Conservation (phyloP, 768 basidiomycete species). For the Boletus huronensis region DNA sequence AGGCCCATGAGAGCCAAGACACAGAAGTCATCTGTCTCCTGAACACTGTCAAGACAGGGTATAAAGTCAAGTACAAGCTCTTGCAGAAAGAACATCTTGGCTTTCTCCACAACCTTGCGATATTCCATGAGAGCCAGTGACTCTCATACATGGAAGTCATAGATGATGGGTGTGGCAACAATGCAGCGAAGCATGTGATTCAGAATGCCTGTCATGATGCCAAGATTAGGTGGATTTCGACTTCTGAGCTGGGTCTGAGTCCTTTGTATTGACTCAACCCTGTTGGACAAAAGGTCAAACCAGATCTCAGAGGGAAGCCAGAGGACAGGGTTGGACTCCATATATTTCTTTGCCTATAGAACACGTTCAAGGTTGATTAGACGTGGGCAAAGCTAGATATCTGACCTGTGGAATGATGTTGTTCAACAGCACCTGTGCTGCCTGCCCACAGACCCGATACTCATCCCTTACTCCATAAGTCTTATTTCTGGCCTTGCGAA, state of each 20-base stretch:
- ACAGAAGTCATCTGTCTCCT: neutral
- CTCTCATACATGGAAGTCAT: conserved; percentile 4
- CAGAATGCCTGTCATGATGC: conserved; percentile 1
- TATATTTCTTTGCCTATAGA: neutral
- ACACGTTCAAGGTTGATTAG: too few relatives aligned
- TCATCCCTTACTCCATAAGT: conserved; percentile 3
- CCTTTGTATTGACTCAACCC: neutral
- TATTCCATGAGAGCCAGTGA: neutral
- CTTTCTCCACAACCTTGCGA: neutral
- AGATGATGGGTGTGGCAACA: neutral
- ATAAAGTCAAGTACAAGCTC: neutral
- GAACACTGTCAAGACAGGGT: neutral
- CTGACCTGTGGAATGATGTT: neutral
- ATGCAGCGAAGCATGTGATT: conserved; percentile 8
- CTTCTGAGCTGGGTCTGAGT: neutral
- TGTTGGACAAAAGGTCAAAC: neutral
- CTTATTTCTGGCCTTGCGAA: neutral
- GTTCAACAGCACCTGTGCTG: neutral
- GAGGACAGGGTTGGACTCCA: neutral
- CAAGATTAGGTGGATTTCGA: conserved; percentile 9
- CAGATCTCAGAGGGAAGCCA: conserved; percentile 4
- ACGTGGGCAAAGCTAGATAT: neutral
- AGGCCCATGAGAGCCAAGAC: neutral
- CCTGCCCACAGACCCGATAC: conserved; percentile 3
- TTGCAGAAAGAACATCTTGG: neutral